phyloP scores from a whole-genome alignment of 768 basidiomycete species.

The Dioszegia hungarica region DNA sequence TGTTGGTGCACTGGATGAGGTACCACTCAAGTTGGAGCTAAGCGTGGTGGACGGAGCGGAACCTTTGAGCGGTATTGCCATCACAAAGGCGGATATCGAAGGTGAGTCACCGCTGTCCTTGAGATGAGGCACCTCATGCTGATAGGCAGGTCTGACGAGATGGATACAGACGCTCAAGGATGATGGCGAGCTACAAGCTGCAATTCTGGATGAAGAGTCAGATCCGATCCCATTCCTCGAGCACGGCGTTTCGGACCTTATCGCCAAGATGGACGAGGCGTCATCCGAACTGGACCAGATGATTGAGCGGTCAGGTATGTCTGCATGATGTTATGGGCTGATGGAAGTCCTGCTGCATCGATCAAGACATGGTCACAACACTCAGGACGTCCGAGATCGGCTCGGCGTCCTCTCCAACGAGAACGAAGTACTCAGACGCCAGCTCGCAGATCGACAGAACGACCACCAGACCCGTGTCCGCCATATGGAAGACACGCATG shows the following conservation, averaged over 20 bases:
- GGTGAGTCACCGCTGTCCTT: conserved; percentile 52
- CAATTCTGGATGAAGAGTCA: not conserved
- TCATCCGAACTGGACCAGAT: conserved; percentile 79
- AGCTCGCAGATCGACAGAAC: conserved; percentile 59
- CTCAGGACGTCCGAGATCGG: not conserved
- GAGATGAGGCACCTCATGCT: not conserved
- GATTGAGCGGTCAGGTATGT: conserved; percentile 70
- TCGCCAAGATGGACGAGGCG: conserved; percentile 71
- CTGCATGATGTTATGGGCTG: not conserved
- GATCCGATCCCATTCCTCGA: conserved; percentile 31
- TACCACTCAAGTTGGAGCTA: conserved; percentile 74
- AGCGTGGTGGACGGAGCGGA: conserved; percentile 65
- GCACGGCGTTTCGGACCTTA: conserved; percentile 61
- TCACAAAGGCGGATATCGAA: conserved; percentile 67
- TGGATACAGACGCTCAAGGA: conserved; percentile 25
- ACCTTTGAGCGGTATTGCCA: conserved; percentile 55
- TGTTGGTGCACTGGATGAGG: conserved; percentile 68
- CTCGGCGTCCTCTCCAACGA: conserved; percentile 54
- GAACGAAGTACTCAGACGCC: conserved; percentile 58
- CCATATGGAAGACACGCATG: conserved; percentile 21
- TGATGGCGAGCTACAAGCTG: not conserved
- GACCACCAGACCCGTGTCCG: conserved; percentile 13
- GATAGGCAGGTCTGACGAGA: conserved; percentile 29
- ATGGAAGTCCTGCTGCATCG: not conserved
- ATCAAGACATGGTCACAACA: not conserved